These are phyloP conservation scores for Tremella mesenterica DNA, from an alignment of 768 basidiomycete genomes.

Conservation along the genomic window DNA sequence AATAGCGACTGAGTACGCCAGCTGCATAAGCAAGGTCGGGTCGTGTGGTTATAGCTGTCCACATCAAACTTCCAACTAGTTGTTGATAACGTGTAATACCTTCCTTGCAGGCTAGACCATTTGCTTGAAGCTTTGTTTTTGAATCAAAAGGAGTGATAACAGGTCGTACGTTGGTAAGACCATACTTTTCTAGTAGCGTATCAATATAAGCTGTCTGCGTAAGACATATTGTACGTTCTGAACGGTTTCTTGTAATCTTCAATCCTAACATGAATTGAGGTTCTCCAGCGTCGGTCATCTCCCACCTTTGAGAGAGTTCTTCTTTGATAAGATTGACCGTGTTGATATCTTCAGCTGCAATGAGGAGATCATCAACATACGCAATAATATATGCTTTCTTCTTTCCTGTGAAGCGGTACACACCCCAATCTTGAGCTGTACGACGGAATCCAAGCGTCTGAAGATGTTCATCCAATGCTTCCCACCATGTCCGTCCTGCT, in stretches of 20 bases:
- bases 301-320: background rate
- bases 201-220: conserved; percentile 18
- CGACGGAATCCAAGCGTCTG: conserved; percentile 10
- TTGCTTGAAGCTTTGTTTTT: background rate
- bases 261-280: conserved; percentile 4
- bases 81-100: background rate
- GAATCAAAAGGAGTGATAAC: background rate
- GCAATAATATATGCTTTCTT: conserved; percentile 4
- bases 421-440: conserved; percentile 15
- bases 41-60: conserved; percentile 38
- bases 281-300: conserved; percentile 5
- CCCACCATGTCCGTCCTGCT: conserved; percentile 20
- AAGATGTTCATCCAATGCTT: conserved; percentile 6
- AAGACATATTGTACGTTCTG: conserved; percentile 1
- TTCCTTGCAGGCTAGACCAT: conserved; percentile 22
- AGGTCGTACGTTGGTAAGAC: background rate
- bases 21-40: conserved; percentile 34
- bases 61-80: conserved; percentile 41
- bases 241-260: conserved; percentile 4
- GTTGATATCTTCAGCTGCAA: conserved; percentile 3
- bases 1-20: conserved; percentile 19
- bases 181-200: conserved; percentile 2
- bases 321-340: background rate
- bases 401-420: conserved; percentile 3
- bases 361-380: conserved; percentile 20